These are phyloP conservation scores for Schizochytrium sp. DNA, from an alignment of 108 stramenopile species.

Conservation along the genomic window DNA sequence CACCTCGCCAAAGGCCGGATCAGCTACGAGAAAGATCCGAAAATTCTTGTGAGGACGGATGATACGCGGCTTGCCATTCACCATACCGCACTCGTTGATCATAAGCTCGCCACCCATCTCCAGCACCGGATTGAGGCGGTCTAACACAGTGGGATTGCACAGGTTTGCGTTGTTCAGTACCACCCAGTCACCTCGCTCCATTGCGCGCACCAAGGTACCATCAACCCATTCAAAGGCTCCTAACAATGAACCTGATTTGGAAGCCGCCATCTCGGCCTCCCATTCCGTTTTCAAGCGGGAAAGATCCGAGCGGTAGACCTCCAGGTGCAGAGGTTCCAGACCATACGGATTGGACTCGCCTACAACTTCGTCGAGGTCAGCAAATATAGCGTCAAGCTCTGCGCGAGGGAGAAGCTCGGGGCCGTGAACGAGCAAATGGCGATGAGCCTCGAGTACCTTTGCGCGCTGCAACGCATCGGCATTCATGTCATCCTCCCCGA, in stretches of 20 bases:
- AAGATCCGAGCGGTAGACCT: neutral
- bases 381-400: neutral
- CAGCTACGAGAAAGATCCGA: conserved; percentile 82
- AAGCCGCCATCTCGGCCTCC: neutral
- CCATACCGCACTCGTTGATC: conserved; percentile 77
- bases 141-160: conserved; percentile 88
- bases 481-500: neutral
- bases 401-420: neutral
- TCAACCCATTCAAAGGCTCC: conserved; percentile 63
- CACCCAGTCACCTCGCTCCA: conserved; percentile 84
- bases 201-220: conserved; percentile 80
- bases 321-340: neutral
- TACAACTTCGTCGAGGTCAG: neutral
- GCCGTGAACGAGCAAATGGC: neutral
- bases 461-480: neutral
- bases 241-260: neutral
- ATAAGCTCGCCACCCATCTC: conserved; percentile 83
- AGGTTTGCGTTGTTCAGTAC: conserved; percentile 86
- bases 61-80: conserved; percentile 48
- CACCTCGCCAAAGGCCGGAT: conserved; percentile 73
- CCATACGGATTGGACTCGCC: neutral
- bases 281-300: neutral
- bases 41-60: conserved; percentile 85
- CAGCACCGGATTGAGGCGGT: conserved; percentile 88
- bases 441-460: neutral